Conservation (phyloP, 208 protist species). For the Acanthamoeba sp. region DNA sequence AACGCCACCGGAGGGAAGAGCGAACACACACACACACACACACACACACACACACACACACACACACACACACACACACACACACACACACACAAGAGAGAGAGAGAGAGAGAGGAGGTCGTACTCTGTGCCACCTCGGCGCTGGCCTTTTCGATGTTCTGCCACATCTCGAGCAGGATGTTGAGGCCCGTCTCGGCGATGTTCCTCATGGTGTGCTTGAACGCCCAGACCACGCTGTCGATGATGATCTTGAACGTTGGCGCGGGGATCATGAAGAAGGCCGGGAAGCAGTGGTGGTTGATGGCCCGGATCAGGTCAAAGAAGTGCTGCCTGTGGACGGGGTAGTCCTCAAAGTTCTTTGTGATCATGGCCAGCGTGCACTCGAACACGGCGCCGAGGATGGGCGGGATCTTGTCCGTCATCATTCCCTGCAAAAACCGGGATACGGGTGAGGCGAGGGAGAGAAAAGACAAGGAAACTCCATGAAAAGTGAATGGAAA, state of each 20-base stretch:
- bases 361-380: constrained; percentile 98
- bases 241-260: constrained; percentile 94
- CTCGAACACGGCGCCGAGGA: constrained; percentile 97
- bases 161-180: constrained; percentile 63
- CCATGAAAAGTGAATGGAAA: neutral
- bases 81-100: no score
- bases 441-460: neutral
- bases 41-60: constrained; percentile 66
- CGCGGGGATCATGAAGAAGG: constrained; percentile 86
- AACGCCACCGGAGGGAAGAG: no score
- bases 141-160: constrained; percentile 44
- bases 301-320: constrained; percentile 97
- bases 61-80: neutral
- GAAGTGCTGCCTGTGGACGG: constrained; percentile 98
- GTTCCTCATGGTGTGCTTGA: constrained; percentile 97
- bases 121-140: constrained; percentile 55
- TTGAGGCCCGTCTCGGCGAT: constrained; percentile 94
- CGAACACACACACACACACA: constrained; percentile 94
- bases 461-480: neutral
- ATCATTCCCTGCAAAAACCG: constrained; percentile 83
- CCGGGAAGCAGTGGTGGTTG: constrained; percentile 89
- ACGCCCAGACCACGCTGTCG: constrained; percentile 97
- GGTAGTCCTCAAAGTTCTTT: constrained; percentile 96
- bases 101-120: neutral
- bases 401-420: constrained; percentile 92